phyloP scores from a whole-genome alignment of 306 rosid genomes.

The Pterocarpus macrocarpus region DNA sequence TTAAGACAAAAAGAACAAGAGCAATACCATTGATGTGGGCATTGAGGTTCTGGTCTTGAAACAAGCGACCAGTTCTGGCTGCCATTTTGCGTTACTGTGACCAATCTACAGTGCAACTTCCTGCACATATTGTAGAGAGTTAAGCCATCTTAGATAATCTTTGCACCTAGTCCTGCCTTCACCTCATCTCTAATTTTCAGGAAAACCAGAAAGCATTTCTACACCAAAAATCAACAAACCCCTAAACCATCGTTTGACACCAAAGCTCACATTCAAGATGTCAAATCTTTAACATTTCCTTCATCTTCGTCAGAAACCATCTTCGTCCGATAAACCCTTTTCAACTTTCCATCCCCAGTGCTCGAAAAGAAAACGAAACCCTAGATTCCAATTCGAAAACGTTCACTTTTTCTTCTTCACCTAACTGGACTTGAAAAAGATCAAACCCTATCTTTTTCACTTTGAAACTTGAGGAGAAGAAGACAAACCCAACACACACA shows the following conservation, averaged over 20 bases:
- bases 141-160: not conserved
- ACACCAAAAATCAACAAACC: not conserved
- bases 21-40: slow-evolving; percentile 56
- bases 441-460: too few species aligned
- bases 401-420: too few species aligned
- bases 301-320: too few species aligned
- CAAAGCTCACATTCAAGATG: not conserved
- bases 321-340: too few species aligned
- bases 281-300: too few species aligned
- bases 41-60: slow-evolving; percentile 60
- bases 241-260: not conserved
- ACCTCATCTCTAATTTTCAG: not conserved
- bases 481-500: too few species aligned
- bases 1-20: slow-evolving; percentile 25
- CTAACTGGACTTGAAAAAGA: too few species aligned
- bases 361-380: too few species aligned
- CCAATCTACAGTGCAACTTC: slow-evolving; percentile 30
- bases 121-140: slow-evolving; percentile 38
- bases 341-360: too few species aligned
- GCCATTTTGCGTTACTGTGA: slow-evolving; percentile 55
- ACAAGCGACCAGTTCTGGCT: slow-evolving; percentile 48
- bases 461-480: too few species aligned
- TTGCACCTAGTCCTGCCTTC: not conserved
- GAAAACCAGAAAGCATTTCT: not conserved
- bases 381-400: too few species aligned